phyloP scores from a whole-genome alignment of 345 rosid species.

The Jatropha curcas region DNA sequence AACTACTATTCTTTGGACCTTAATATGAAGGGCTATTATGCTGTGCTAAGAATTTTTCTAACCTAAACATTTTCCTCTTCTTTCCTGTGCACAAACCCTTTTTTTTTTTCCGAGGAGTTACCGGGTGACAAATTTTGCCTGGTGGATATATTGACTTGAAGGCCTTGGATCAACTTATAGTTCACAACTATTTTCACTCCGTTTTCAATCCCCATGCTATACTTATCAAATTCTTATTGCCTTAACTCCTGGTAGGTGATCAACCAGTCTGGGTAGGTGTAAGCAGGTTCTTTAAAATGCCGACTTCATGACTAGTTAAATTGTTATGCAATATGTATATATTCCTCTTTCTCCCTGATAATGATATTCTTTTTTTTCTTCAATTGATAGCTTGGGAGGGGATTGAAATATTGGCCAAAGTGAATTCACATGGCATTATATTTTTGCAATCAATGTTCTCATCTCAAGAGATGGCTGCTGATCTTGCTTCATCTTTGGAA shows the following conservation, averaged over 20 bases:
- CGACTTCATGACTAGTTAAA: neutral
- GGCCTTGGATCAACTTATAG: neutral
- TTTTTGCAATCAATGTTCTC: neutral
- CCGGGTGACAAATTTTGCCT: neutral
- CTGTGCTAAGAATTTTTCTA: neutral
- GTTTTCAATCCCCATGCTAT: neutral
- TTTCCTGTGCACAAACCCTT: neutral
- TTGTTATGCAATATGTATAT: neutral
- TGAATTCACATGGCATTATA: neutral
- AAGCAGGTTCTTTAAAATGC: neutral
- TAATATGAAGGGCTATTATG: neutral
- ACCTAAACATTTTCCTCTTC: neutral
- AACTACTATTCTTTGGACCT: neutral
- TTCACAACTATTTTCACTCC: neutral
- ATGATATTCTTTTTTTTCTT: neutral
- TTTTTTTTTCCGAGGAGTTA: neutral
- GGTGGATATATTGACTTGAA: neutral
- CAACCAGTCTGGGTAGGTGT: neutral
- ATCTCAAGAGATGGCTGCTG: slow-evolving; percentile 12
- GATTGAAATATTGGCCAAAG: neutral
- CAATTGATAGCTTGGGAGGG: neutral
- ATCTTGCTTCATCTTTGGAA: slow-evolving; percentile 20
- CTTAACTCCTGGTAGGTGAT: neutral
- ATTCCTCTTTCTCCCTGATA: neutral
- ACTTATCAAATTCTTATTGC: neutral